These are phyloP conservation scores for Coprinopsis strossmayeri DNA, from an alignment of 768 basidiomycete genomes.

Conservation along the genomic window DNA sequence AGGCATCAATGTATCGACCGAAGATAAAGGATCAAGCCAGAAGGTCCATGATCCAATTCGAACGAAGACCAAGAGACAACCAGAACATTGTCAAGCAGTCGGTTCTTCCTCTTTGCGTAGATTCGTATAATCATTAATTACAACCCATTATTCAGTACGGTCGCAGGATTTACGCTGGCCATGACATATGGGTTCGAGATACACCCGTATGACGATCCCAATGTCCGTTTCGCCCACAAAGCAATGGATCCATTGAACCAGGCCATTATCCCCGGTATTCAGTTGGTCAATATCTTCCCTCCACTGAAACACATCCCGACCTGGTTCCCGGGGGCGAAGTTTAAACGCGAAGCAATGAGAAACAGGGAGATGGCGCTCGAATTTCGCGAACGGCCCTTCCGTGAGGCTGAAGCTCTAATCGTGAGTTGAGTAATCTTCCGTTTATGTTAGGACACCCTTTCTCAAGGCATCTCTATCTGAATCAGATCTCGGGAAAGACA, in stretches of 20 bases:
- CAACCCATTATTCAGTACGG: neutral
- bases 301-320: constrained; percentile 26
- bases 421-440: too few relatives aligned
- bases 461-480: too few relatives aligned
- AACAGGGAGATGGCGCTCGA: constrained; percentile 15
- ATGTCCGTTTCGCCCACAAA: neutral
- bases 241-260: neutral
- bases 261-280: constrained; percentile 20
- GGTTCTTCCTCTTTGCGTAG: neutral
- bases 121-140: neutral
- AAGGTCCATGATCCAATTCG: neutral
- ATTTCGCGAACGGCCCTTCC: constrained; percentile 20
- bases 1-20: neutral
- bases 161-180: constrained; percentile 8
- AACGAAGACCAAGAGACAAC: neutral
- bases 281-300: constrained; percentile 24
- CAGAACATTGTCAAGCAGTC: neutral
- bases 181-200: constrained; percentile 10
- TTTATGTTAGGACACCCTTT: too few relatives aligned
- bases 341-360: constrained; percentile 25
- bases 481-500: too few relatives aligned
- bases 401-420: neutral
- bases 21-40: neutral
- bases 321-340: constrained; percentile 30
- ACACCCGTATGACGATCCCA: constrained; percentile 3